Evolutionary conservation across 2,329 filamentous ascomycete genomes (phyloP).

Genomic region (Colletotrichum tropicicola): DNA sequence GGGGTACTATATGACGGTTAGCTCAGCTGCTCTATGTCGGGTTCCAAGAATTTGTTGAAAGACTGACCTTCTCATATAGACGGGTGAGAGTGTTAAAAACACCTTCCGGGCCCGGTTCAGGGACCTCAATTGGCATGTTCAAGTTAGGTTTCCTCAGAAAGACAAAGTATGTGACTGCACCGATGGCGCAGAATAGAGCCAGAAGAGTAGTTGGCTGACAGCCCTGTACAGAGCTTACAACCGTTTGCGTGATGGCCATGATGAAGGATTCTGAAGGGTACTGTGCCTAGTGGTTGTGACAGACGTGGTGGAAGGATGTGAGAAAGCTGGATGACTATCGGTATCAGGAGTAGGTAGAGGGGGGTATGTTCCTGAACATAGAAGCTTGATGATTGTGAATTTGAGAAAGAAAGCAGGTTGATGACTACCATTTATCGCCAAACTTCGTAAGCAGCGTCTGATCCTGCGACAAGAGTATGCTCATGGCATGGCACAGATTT

Average conservation of each 20-base stretch:
- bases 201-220: background rate
- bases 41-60: accelerated
- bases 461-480: background rate
- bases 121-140: constrained; percentile 2
- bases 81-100: constrained; percentile 10
- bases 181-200: background rate
- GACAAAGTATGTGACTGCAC: background rate
- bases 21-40: background rate
- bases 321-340: background rate
- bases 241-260: constrained; percentile 1
- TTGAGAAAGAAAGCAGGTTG: background rate
- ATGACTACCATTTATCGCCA: background rate
- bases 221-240: background rate
- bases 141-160: constrained; percentile 4
- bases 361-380: background rate
- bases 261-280: background rate
- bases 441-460: background rate
- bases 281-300: background rate
- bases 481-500: background rate
- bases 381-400: background rate
- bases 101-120: constrained; percentile 9
- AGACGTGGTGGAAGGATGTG: background rate
- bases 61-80: constrained; percentile 10
- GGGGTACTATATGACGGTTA: background rate
- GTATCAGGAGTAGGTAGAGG: background rate